Evolutionary conservation across 345 rosid genomes (phyloP), one percentile per base, ranked within the genome.

Genomic region (Hibiscus mutabilis): DNA sequence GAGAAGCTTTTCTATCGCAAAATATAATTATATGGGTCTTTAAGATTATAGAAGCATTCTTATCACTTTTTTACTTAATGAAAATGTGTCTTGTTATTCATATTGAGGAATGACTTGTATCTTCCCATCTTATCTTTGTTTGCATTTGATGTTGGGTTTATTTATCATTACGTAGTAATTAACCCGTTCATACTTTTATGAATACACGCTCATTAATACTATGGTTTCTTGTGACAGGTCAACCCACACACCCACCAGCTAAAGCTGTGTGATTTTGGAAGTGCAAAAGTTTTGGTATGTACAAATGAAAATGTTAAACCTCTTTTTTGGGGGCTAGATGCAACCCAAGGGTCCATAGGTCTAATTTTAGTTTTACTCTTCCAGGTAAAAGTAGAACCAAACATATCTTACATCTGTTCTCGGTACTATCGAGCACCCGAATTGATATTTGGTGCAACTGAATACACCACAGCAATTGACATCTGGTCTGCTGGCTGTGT

Each of bases 401-500:
- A 93, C 78, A 91, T 91, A 74, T 89, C 96, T 52, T 93, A 93
- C 78, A 93, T 91, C 63, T 91, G 97, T 79, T 94, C 98, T 16
- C 82, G 98, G 70, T 94, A 94, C 87, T 91, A 94, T 80, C 85
- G 98, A 68, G 99, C 99, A 61, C 99, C 99, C 5, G 99, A 94
- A 82, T 93, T 95, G 67, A 95, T 95, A 49, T 95, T 95, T 73
- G 99, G 99, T 24, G 97, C 99, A 4, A 95, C 97, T 0, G 97
- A 91, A 82, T 95, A 95, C 78, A 90, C 97, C 67, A 80, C 97
- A 24, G 97, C 99, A 37, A 91, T 94, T 74, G 98, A 94, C 76
- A 88, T 94, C 80, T 94, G 97, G 98, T 94, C 98, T 53, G 96
- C 91, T 53, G 98, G 98, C 35, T 94, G 98, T 70, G 97, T 91